Evolutionary conservation across 768 basidiomycete genomes (phyloP).

Genomic region (Suillus subalutaceus): DNA sequence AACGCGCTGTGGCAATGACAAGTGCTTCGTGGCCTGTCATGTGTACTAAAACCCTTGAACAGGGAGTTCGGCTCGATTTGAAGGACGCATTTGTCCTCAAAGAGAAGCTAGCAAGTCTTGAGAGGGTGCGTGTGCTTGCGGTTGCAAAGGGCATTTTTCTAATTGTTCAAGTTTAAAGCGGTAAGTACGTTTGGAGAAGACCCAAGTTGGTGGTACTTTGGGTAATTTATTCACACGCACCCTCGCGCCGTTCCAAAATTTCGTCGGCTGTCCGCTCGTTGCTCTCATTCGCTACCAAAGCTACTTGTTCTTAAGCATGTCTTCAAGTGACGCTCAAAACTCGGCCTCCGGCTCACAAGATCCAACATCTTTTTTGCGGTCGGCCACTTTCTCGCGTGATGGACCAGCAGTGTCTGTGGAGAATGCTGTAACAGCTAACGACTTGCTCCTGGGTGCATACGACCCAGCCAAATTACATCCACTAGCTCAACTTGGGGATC

Average conservation of each 20-base stretch:
- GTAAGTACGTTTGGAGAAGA: conserved; percentile 12
- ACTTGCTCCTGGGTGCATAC: conserved; percentile 85
- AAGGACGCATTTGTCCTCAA: conserved; percentile 21
- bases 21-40: conserved; percentile 15
- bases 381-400: conserved; percentile 50
- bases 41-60: conserved; percentile 21
- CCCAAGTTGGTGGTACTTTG: conserved; percentile 1
- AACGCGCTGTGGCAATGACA: conserved; percentile 10
- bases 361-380: conserved; percentile 47
- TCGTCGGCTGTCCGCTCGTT: conserved; percentile 18
- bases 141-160: conserved; percentile 23
- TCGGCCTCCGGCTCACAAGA: conserved; percentile 45
- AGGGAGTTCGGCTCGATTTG: conserved; percentile 25
- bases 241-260: conserved; percentile 34
- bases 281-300: conserved; percentile 24
- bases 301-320: conserved; percentile 25
- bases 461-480: conserved; percentile 95
- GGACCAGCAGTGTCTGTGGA: conserved; percentile 42
- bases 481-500: conserved; percentile 87
- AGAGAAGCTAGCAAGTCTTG: conserved; percentile 28
- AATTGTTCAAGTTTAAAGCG: conserved; percentile 34
- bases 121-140: conserved; percentile 23
- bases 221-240: conserved; percentile 25
- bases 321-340: conserved; percentile 28
- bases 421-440: conserved; percentile 76